These are phyloP conservation scores for Cocos nucifera DNA, from an alignment of 176 grass and related monocot species.

Conservation along the genomic window DNA sequence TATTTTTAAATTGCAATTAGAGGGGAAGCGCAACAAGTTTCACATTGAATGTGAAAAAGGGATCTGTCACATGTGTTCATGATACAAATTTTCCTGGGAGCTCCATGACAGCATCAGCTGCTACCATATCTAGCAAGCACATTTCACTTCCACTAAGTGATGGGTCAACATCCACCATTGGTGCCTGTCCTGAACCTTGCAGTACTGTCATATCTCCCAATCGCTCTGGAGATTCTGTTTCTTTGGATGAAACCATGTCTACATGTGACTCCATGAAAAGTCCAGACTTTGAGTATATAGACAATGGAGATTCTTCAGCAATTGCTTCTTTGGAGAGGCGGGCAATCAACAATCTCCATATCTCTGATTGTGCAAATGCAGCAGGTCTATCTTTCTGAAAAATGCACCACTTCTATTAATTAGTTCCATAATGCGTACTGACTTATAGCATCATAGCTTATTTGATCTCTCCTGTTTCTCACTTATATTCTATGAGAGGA, in stretches of 20 bases:
- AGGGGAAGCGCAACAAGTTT: slow-evolving; percentile 29
- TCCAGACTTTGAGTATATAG: slow-evolving; percentile 87
- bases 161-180: slow-evolving; percentile 7
- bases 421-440: too few relatives aligned
- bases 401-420: too few relatives aligned
- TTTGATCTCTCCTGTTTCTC: too few relatives aligned
- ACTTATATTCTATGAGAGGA: too few relatives aligned
- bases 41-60: slow-evolving; percentile 39
- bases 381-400: slow-evolving; percentile 39
- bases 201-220: slow-evolving; percentile 43
- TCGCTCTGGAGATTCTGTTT: slow-evolving; percentile 52
- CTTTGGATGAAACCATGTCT: slow-evolving; percentile 74
- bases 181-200: slow-evolving; percentile 34
- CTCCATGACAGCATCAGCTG: slow-evolving; percentile 26
- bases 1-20: slow-evolving; percentile 25
- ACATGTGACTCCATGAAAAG: slow-evolving; percentile 96
- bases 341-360: slow-evolving; percentile 66
- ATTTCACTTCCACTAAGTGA: background rate
- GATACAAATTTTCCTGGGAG: slow-evolving; percentile 8
- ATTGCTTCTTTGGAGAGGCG: slow-evolving; percentile 59
- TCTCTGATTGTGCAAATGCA: slow-evolving; percentile 43
- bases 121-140: background rate
- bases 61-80: slow-evolving; percentile 23
- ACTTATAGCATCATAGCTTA: too few relatives aligned
- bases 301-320: slow-evolving; percentile 57